Conservation (phyloP, 2,329 filamentous ascomycete species). For the Celoporthe dispersa region DNA sequence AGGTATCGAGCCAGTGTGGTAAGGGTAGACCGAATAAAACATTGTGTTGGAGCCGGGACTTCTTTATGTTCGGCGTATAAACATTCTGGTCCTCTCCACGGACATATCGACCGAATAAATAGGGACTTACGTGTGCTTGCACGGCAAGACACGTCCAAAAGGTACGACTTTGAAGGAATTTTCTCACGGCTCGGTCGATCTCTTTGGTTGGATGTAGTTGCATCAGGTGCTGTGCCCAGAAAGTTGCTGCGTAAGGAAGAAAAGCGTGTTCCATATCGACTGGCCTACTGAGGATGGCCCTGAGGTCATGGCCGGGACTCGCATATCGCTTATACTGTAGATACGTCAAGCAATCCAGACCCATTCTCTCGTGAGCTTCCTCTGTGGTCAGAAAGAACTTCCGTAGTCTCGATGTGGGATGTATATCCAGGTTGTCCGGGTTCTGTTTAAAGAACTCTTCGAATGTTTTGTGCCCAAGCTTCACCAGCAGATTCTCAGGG, state of each 20-base stretch:
- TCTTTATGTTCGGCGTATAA: too few species aligned
- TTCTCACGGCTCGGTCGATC: background rate
- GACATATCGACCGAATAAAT: background rate
- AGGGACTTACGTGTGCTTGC: background rate
- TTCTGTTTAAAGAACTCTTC: conserved; percentile 1
- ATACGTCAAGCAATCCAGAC: background rate
- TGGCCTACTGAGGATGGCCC: background rate
- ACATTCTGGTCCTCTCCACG: too few species aligned
- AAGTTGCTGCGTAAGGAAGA: conserved; percentile 1
- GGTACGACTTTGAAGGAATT: background rate
- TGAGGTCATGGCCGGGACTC: background rate
- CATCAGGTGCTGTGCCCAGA: conserved; percentile 5
- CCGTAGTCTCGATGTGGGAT: background rate
- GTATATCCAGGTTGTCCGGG: background rate
- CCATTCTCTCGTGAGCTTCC: background rate
- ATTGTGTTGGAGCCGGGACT: background rate
- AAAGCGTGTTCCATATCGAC: background rate
- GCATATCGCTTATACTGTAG: background rate
- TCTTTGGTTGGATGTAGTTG: background rate
- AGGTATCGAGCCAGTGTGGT: background rate
- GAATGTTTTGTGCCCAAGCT: background rate
- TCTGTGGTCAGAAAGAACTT: background rate
- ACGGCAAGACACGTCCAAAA: conserved; percentile 5
- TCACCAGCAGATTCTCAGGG: background rate
- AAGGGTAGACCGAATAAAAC: background rate